Evolutionary conservation across 2,329 filamentous ascomycete species (phyloP).

Genomic region (Aspergillus fumigatiaffinis): DNA sequence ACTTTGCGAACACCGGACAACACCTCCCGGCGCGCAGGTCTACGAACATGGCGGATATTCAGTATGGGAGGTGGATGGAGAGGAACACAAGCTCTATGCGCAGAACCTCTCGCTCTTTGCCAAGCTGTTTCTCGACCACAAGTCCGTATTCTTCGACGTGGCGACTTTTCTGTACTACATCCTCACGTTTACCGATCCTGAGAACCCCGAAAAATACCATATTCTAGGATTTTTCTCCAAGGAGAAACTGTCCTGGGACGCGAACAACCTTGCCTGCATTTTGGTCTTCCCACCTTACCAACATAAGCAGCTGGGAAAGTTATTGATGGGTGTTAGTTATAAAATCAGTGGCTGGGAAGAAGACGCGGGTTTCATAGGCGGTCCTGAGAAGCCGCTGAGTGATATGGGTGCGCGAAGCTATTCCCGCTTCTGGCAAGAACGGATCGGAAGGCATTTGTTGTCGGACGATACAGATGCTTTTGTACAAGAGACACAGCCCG

Average conservation of each 20-base stretch:
- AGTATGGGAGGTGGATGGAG: conserved; percentile 90
- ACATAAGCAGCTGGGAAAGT: conserved; percentile 76
- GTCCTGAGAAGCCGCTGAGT: conserved; percentile 89
- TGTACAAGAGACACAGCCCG: conserved; percentile 25
- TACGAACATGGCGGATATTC: conserved; percentile 78
- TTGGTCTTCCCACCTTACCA: conserved; percentile 95
- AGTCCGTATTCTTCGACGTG: conserved; percentile 97
- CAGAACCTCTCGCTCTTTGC: conserved; percentile 95
- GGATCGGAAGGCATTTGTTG: conserved; percentile 67
- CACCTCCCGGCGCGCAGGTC: conserved; percentile 66
- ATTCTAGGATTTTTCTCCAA: conserved; percentile 98
- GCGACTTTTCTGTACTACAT: conserved; percentile 92
- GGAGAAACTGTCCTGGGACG: conserved; percentile 98
- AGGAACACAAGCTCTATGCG: conserved; percentile 81
- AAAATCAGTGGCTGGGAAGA: conserved; percentile 78
- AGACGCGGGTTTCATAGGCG: conserved; percentile 66
- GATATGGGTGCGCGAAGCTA: conserved; percentile 82
- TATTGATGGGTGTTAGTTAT: conserved; percentile 91
- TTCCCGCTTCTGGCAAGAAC: conserved; percentile 77
- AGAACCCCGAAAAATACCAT: conserved; percentile 44
- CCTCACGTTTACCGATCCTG: conserved; percentile 66
- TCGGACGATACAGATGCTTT: conserved; percentile 34
- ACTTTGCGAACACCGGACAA: conserved; percentile 52
- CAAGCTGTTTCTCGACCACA: conserved; percentile 96
- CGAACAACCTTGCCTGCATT: conserved; percentile 96